Percentiles rank a stretch among this genome's conserved stretches.
These are phyloP conservation scores for Pseudomonodictys pantanalensis DNA, from an alignment of 495 filamentous ascomycete genomes.

Conservation along the genomic window DNA sequence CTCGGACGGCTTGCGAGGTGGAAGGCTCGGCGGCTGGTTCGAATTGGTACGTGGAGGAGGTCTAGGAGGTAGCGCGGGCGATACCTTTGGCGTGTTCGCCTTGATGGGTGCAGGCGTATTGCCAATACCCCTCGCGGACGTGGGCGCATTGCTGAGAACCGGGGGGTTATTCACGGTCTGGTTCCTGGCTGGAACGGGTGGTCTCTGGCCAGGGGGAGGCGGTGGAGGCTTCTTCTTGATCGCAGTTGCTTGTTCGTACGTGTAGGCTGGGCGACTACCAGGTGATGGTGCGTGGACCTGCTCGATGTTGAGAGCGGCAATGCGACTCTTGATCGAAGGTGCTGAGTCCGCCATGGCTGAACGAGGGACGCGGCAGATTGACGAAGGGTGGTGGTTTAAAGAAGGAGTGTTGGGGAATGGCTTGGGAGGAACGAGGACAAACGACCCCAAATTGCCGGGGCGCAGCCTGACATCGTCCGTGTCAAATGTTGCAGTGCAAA, in stretches of 20 bases:
- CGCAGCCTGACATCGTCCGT: constrained; percentile 18
- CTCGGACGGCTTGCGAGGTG: constrained; percentile 41
- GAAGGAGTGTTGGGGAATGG: background rate
- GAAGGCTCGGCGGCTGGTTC: constrained; percentile 45
- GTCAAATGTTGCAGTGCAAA: background rate
- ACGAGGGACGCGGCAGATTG: background rate
- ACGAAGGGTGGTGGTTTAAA: background rate
- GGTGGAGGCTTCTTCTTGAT: constrained; percentile 31
- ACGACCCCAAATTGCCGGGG: background rate
- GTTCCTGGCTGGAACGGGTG: constrained; percentile 39
- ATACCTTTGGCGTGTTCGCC: constrained; percentile 37
- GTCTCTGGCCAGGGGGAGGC: constrained; percentile 38
- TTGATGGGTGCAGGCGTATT: constrained; percentile 46
- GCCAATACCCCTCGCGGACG: constrained; percentile 40
- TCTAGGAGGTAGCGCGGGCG: constrained; percentile 50
- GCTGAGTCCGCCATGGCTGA: background rate
- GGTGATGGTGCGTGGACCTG: constrained; percentile 50
- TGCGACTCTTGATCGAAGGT: constrained; percentile 59
- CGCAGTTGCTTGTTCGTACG: constrained; percentile 30
- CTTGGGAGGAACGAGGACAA: background rate
- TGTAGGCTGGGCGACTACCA: constrained; percentile 35
- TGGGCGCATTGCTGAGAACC: constrained; percentile 41
- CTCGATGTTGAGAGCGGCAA: constrained; percentile 57
- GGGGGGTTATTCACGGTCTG: constrained; percentile 52
- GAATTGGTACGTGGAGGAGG: constrained; percentile 34